A percentile compares a stretch with the other conserved stretches of the same genome.
Evolutionary conservation across 257 asterid genomes (phyloP).

Genomic region (Marsdenia floribunda): DNA sequence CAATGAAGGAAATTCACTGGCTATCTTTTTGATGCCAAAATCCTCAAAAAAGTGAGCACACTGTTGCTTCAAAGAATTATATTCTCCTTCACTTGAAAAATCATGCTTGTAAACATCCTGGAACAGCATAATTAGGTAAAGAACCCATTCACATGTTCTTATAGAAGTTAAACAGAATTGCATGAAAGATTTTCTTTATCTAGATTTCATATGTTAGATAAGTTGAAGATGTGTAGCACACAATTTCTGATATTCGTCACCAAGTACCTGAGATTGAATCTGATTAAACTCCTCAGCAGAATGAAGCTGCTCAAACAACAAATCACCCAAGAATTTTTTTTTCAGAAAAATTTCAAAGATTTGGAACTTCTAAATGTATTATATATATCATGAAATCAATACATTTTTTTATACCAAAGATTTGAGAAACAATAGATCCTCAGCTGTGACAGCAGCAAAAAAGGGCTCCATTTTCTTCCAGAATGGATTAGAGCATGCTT

Average conservation of each 20-base stretch:
- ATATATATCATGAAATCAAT: background rate
- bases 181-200: background rate
- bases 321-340: background rate
- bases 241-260: background rate
- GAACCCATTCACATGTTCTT: background rate
- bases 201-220: background rate
- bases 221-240: background rate
- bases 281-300: constrained; percentile 6
- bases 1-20: constrained; percentile 9
- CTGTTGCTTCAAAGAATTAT: background rate
- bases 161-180: background rate
- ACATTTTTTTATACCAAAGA: constrained; percentile 2
- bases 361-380: background rate
- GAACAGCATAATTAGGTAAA: background rate
- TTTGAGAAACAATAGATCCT: constrained; percentile 11
- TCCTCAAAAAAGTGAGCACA: background rate
- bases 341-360: background rate
- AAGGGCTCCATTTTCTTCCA: constrained; percentile 20
- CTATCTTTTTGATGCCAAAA: background rate
- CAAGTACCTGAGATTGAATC: constrained; percentile 4
- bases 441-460: constrained; percentile 14
- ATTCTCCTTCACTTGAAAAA: background rate
- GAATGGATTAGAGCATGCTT: constrained; percentile 16
- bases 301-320: constrained; percentile 8
- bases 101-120: background rate